Evolutionary conservation across 2,329 filamentous ascomycete genomes (phyloP).

Genomic region (Penicillium sp.): DNA sequence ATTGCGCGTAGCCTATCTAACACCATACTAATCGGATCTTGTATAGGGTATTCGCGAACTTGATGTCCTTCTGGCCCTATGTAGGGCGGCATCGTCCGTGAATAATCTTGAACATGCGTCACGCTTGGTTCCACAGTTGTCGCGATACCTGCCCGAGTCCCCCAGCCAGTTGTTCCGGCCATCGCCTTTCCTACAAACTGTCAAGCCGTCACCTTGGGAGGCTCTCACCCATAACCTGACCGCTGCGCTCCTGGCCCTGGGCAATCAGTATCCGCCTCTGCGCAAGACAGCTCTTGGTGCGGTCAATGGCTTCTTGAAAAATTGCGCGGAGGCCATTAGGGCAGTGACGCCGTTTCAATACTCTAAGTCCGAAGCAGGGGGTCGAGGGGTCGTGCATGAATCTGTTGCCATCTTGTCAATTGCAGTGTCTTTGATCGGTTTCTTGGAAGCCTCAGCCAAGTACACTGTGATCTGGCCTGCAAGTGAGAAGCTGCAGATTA

Average conservation of each 20-base stretch:
- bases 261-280: slow-evolving; percentile 67
- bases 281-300: slow-evolving; percentile 64
- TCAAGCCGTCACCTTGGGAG: slow-evolving; percentile 88
- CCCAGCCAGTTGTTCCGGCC: slow-evolving; percentile 73
- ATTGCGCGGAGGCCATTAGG: slow-evolving; percentile 64
- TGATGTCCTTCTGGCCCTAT: slow-evolving; percentile 85
- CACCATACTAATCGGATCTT: slow-evolving; percentile 17
- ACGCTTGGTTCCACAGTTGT: slow-evolving; percentile 73
- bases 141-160: slow-evolving; percentile 81
- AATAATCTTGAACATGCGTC: slow-evolving; percentile 69
- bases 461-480: slow-evolving; percentile 79
- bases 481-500: slow-evolving; percentile 68
- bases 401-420: slow-evolving; percentile 70
- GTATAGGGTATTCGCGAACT: slow-evolving; percentile 79
- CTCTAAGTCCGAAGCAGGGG: slow-evolving; percentile 54
- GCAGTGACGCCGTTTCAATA: slow-evolving; percentile 55
- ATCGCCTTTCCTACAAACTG: slow-evolving; percentile 77
- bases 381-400: slow-evolving; percentile 49
- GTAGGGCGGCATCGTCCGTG: slow-evolving; percentile 79
- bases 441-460: slow-evolving; percentile 76
- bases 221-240: slow-evolving; percentile 75
- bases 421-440: slow-evolving; percentile 82
- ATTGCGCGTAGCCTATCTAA: not conserved
- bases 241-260: slow-evolving; percentile 76
- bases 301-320: slow-evolving; percentile 69